Percentiles rank a stretch among this genome's conserved stretches.
phyloP scores from a whole-genome alignment of 2,329 filamentous ascomycete species.

The Lomentospora prolificans region DNA sequence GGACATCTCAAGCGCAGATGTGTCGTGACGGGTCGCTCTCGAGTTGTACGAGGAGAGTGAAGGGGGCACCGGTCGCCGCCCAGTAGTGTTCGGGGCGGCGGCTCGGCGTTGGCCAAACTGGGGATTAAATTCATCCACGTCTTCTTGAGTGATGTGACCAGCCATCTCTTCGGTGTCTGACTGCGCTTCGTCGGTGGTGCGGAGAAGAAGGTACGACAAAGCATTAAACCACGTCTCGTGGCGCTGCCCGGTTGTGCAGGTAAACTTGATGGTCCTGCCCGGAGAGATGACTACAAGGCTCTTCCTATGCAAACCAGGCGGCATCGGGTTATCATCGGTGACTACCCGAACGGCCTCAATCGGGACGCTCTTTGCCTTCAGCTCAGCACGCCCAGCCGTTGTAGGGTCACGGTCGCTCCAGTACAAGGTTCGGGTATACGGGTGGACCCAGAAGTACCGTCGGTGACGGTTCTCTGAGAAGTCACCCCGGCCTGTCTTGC shows the following conservation, averaged over 20 bases:
- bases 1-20: slow-evolving; percentile 31
- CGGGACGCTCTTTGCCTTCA: slow-evolving; percentile 76
- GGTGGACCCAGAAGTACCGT: slow-evolving; percentile 98
- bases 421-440: slow-evolving; percentile 91
- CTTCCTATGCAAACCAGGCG: slow-evolving; percentile 88
- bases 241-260: slow-evolving; percentile 82
- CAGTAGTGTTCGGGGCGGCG: slow-evolving; percentile 31
- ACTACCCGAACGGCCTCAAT: slow-evolving; percentile 91
- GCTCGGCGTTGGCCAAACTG: slow-evolving; percentile 26
- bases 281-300: slow-evolving; percentile 85
- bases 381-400: slow-evolving; percentile 63
- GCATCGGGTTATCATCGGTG: slow-evolving; percentile 88
- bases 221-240: slow-evolving; percentile 99
- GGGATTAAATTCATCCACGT: slow-evolving; percentile 76
- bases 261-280: slow-evolving; percentile 84
- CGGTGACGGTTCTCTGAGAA: slow-evolving; percentile 85
- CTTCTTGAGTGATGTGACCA: slow-evolving; percentile 48
- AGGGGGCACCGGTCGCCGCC: slow-evolving; percentile 38
- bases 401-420: slow-evolving; percentile 91
- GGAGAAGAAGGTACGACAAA: slow-evolving; percentile 79
- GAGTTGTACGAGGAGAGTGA: slow-evolving; percentile 78
- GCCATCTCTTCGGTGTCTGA: slow-evolving; percentile 50
- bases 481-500: slow-evolving; percentile 80
- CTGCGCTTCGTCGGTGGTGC: slow-evolving; percentile 53
- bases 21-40: slow-evolving; percentile 56